Conservation (phyloP, 371 early-diverging fungal species). For the Amoeboaphelidium protococcarum region DNA sequence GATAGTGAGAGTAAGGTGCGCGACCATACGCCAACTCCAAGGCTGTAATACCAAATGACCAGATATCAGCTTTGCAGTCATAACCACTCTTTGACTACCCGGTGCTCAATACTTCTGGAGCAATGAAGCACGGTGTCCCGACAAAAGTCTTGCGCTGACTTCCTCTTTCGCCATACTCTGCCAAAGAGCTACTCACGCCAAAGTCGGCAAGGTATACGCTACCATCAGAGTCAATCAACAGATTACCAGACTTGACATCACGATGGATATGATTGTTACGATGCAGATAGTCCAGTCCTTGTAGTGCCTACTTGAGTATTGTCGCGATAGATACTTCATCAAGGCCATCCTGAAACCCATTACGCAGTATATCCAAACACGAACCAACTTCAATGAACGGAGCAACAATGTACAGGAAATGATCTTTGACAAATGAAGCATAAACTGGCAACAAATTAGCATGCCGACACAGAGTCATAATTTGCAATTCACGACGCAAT, state of each 20-base stretch:
- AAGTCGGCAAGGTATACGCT: constrained; percentile 67
- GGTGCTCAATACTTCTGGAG: constrained; percentile 29
- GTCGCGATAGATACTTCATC: constrained; percentile 55
- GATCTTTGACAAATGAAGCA: constrained; percentile 50
- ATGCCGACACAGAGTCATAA: constrained; percentile 62
- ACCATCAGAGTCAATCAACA: constrained; percentile 55
- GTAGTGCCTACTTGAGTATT: constrained; percentile 54
- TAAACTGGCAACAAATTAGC: constrained; percentile 52
- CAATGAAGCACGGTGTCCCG: constrained; percentile 82
- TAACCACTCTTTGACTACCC: constrained; percentile 52
- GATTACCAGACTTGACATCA: constrained; percentile 36
- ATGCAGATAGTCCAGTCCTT: constrained; percentile 62
- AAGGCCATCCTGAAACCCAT: constrained; percentile 45
- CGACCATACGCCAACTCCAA: constrained; percentile 70
- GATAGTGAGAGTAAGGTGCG: constrained; percentile 72
- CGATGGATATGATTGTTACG: constrained; percentile 67
- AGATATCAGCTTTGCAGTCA: constrained; percentile 71
- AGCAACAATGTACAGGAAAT: constrained; percentile 52
- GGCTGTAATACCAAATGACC: constrained; percentile 76
- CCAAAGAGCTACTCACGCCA: constrained; percentile 50
- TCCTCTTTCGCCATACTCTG: constrained; percentile 46
- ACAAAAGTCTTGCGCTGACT: constrained; percentile 58
- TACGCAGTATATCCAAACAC: constrained; percentile 65
- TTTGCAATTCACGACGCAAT: constrained; percentile 57
- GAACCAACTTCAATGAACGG: constrained; percentile 40